These are phyloP conservation scores for Metschnikowia cubensis DNA, from an alignment of 805 yeast genomes.

Conservation along the genomic window DNA sequence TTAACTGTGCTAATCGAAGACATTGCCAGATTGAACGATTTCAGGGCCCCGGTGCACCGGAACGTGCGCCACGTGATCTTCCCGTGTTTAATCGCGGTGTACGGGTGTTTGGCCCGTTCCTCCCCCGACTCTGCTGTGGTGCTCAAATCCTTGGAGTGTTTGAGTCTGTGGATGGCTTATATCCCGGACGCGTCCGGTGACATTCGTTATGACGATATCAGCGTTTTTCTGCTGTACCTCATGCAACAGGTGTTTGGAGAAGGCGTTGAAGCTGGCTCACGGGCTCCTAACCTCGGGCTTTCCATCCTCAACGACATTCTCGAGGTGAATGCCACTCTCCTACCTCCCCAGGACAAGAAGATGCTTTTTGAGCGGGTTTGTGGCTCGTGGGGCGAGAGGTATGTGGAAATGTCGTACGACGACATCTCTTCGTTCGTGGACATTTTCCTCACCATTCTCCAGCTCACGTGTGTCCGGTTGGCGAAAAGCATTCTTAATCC, in stretches of 20 bases:
- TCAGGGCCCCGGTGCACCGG: constrained; percentile 32
- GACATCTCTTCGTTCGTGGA: constrained; percentile 30
- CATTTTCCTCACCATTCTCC: constrained; percentile 44
- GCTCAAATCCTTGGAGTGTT: constrained; percentile 21
- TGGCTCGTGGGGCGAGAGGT: constrained; percentile 42
- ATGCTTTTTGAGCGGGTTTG: constrained; percentile 36
- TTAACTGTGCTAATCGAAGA: constrained; percentile 53
- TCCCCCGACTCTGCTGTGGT: background rate
- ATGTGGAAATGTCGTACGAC: constrained; percentile 31
- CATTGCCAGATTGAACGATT: constrained; percentile 31
- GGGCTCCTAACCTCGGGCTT: constrained; percentile 4
- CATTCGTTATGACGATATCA: constrained; percentile 24
- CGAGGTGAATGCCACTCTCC: constrained; percentile 43
- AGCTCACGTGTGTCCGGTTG: constrained; percentile 42
- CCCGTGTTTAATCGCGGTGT: constrained; percentile 18
- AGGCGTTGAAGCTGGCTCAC: constrained; percentile 8
- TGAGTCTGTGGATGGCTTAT: constrained; percentile 37
- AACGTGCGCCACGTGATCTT: constrained; percentile 34
- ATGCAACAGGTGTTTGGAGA: background rate
- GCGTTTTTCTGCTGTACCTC: constrained; percentile 12
- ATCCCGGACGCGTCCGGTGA: constrained; percentile 32
- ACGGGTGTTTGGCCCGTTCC: constrained; percentile 15
- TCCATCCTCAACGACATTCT: constrained; percentile 39
- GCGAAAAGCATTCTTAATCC: constrained; percentile 37
- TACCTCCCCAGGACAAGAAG: constrained; percentile 28